phyloP scores from a whole-genome alignment of 805 yeast species.

The Metschnikowia koreensis region DNA sequence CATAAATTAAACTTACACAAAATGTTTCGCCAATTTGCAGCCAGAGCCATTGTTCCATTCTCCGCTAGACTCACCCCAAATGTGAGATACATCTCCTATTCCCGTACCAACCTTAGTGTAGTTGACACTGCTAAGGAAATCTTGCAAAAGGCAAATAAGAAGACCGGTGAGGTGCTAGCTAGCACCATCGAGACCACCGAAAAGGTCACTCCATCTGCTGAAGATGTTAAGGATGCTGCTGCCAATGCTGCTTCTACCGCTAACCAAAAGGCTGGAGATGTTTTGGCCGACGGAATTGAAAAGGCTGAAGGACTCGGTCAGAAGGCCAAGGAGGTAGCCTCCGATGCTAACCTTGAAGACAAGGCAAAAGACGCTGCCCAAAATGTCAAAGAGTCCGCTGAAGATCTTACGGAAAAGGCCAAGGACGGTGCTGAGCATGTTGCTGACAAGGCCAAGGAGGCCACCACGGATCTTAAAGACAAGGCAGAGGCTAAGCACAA shows the following conservation, averaged over 20 bases:
- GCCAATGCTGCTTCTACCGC: constrained; percentile 18
- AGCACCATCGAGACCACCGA: constrained; percentile 40
- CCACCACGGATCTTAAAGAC: constrained; percentile 12
- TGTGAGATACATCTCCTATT: constrained; percentile 11
- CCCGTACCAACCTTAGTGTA: constrained; percentile 21
- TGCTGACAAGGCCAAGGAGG: constrained; percentile 16
- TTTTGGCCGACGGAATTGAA: constrained; percentile 33
- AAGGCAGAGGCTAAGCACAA: constrained; percentile 19
- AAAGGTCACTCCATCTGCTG: constrained; percentile 20
- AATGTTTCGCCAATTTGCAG: constrained; percentile 16
- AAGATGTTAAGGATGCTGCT: constrained; percentile 22
- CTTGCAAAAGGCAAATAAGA: constrained; percentile 31
- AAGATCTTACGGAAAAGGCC: constrained; percentile 6
- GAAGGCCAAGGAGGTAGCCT: constrained; percentile 10
- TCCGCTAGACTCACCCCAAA: constrained; percentile 8
- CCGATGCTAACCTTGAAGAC: constrained; percentile 2
- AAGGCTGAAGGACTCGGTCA: constrained; percentile 20
- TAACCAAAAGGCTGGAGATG: constrained; percentile 32
- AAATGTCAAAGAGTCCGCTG: constrained; percentile 10
- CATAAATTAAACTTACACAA: not conserved
- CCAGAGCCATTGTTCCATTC: constrained; percentile 12
- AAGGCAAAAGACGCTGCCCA: constrained; percentile 18
- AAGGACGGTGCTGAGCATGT: constrained; percentile 12
- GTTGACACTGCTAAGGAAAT: constrained; percentile 38
- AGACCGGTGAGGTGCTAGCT: constrained; percentile 43